These are phyloP conservation scores for Trypanosoma rangeli DNA, from an alignment of 208 protist species.

Conservation along the genomic window DNA sequence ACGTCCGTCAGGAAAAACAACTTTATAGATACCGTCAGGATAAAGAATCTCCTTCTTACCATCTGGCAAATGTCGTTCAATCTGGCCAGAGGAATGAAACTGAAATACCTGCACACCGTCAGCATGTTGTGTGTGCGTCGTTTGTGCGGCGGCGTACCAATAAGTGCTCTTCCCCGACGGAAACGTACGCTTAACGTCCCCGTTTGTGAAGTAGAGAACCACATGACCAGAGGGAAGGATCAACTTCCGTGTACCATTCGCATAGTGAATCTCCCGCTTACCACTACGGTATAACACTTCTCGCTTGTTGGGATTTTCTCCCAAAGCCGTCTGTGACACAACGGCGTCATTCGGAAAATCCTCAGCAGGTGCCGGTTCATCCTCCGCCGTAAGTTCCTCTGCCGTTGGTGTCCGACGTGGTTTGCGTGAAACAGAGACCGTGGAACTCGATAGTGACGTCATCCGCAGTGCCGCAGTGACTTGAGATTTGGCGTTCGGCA, in stretches of 20 bases:
- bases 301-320: constrained; percentile 85
- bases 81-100: constrained; percentile 88
- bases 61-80: constrained; percentile 86
- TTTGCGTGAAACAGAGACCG: constrained; percentile 31
- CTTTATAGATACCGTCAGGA: constrained; percentile 91
- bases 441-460: constrained; percentile 12
- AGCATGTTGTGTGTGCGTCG: constrained; percentile 88
- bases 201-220: constrained; percentile 91
- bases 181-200: constrained; percentile 90
- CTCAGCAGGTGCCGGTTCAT: constrained; percentile 56
- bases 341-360: constrained; percentile 64
- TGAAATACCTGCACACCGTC: constrained; percentile 89
- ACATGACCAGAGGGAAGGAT: constrained; percentile 83
- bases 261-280: constrained; percentile 90
- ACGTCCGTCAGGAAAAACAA: constrained; percentile 69
- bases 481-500: constrained; percentile 23
- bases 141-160: constrained; percentile 91
- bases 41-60: constrained; percentile 95
- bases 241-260: constrained; percentile 91
- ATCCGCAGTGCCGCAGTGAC: constrained; percentile 4
- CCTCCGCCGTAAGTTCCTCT: constrained; percentile 65
- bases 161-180: constrained; percentile 90
- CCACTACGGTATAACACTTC: constrained; percentile 88
- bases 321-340: constrained; percentile 68
- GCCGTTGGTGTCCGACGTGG: constrained; percentile 46